phyloP scores from a whole-genome alignment of 2,329 filamentous ascomycete genomes.

The Ophiocordyceps unilateralis region DNA sequence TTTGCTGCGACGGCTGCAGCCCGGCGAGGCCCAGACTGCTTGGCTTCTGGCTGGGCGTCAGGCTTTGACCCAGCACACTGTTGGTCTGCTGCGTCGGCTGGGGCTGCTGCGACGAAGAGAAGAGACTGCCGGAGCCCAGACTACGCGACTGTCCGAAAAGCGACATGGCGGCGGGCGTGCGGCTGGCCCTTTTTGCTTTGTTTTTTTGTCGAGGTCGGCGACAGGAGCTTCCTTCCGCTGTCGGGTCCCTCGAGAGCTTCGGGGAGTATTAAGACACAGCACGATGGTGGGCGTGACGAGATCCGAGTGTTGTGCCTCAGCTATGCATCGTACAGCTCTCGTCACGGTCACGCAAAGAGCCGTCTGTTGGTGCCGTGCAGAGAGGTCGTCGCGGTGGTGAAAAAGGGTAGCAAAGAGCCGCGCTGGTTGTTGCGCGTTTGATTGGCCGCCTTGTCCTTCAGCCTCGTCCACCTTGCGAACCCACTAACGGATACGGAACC shows the following conservation, averaged over 20 bases:
- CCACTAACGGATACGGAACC: neutral
- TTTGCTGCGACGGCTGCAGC: conserved; percentile 20
- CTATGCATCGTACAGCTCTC: neutral
- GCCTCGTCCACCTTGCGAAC: neutral
- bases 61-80: conserved; percentile 14
- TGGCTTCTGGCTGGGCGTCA: conserved; percentile 19
- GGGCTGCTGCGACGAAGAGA: conserved; percentile 19
- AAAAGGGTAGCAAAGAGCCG: neutral
- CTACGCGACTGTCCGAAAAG: conserved; percentile 24
- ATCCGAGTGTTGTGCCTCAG: neutral
- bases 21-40: conserved; percentile 12
- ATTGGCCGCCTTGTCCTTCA: neutral
- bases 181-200: neutral
- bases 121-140: conserved; percentile 14
- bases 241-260: neutral
- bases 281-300: neutral
- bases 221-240: neutral
- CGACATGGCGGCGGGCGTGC: conserved; percentile 15
- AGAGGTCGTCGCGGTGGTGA: too few species aligned
- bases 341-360: neutral
- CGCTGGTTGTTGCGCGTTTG: neutral
- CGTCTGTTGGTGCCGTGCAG: neutral
- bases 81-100: conserved; percentile 11
- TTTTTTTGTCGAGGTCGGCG: conserved; percentile 1
- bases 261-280: neutral